These are phyloP conservation scores for Lagenaria siceraria DNA, from an alignment of 306 rosid species.

Conservation along the genomic window DNA sequence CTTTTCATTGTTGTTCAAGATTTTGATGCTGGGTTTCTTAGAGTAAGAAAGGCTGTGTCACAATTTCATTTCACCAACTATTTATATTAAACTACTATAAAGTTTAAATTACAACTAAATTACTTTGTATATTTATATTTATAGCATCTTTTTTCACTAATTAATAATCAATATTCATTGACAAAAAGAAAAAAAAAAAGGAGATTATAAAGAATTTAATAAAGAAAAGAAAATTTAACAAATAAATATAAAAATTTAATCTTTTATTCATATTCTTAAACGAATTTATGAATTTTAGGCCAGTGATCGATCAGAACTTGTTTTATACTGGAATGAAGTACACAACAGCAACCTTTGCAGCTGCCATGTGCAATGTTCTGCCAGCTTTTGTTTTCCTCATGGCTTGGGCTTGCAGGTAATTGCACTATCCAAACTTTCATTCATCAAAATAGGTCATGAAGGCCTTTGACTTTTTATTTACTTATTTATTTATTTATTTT, in stretches of 20 bases:
- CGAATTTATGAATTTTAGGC: slow-evolving; percentile 1
- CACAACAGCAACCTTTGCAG: slow-evolving; percentile 27
- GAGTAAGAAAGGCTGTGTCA: slow-evolving; percentile 14
- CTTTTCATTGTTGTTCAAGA: slow-evolving; percentile 17
- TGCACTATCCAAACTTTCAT: neutral
- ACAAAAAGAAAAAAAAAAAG: too few species aligned
- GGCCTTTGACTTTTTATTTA: too few species aligned
- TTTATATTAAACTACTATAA: neutral
- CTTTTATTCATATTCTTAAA: neutral
- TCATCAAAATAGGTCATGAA: too few species aligned
- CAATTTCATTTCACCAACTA: neutral
- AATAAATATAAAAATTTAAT: neutral
- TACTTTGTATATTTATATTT: neutral
- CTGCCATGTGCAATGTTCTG: slow-evolving; percentile 27
- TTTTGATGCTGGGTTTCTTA: slow-evolving; percentile 21
- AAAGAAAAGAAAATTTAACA: too few species aligned
- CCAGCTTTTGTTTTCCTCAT: slow-evolving; percentile 24
- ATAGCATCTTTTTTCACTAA: too few species aligned
- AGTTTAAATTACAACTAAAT: neutral
- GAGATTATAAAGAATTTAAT: neutral
- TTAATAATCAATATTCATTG: too few species aligned
- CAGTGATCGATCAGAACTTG: slow-evolving; percentile 21
- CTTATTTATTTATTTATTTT: too few species aligned
- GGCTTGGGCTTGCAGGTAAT: slow-evolving; percentile 26
- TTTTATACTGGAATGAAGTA: slow-evolving; percentile 13